Evolutionary conservation across 805 yeast species (phyloP).

Genomic region (Schizosaccharomyces octosporus): DNA sequence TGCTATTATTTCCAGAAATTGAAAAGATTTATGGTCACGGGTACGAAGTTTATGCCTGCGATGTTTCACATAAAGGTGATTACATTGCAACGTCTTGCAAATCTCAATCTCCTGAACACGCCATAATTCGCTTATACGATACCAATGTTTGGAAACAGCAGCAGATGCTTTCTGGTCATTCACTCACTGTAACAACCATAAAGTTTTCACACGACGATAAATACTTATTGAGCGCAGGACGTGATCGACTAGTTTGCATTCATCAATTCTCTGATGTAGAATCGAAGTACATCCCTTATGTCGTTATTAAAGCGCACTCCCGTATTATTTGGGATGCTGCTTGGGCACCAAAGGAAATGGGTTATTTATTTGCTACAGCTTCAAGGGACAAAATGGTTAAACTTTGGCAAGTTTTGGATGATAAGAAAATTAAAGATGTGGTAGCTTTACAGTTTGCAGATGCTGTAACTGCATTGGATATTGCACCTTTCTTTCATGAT

Average conservation of each 20-base stretch:
- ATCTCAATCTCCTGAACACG: slow-evolving; percentile 64
- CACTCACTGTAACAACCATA: slow-evolving; percentile 62
- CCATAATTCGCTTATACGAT: slow-evolving; percentile 57
- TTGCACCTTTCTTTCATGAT: slow-evolving; percentile 1
- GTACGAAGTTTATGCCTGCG: slow-evolving; percentile 66
- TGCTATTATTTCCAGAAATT: slow-evolving; percentile 80
- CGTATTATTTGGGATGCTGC: slow-evolving; percentile 90
- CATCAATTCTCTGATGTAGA: slow-evolving; percentile 30
- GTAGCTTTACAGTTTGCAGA: slow-evolving; percentile 2
- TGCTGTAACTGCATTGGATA: slow-evolving; percentile 8
- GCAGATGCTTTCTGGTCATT: slow-evolving; percentile 37
- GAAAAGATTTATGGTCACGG: slow-evolving; percentile 96
- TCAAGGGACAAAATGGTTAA: slow-evolving; percentile 49
- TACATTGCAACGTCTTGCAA: slow-evolving; percentile 76
- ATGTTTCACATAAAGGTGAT: slow-evolving; percentile 34
- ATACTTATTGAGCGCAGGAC: slow-evolving; percentile 49
- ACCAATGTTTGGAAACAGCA: slow-evolving; percentile 36
- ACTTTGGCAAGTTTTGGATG: slow-evolving; percentile 32
- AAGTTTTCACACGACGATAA: slow-evolving; percentile 37
- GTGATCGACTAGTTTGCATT: slow-evolving; percentile 67
- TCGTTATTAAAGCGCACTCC: slow-evolving; percentile 53
- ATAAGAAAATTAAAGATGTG: slow-evolving; percentile 2
- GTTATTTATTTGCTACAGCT: slow-evolving; percentile 20
- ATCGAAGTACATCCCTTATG: slow-evolving; percentile 17
- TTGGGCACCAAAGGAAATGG: slow-evolving; percentile 35